These are phyloP conservation scores for Proliferodiscus dingleyae DNA, from an alignment of 2,329 filamentous ascomycete species.

Conservation along the genomic window DNA sequence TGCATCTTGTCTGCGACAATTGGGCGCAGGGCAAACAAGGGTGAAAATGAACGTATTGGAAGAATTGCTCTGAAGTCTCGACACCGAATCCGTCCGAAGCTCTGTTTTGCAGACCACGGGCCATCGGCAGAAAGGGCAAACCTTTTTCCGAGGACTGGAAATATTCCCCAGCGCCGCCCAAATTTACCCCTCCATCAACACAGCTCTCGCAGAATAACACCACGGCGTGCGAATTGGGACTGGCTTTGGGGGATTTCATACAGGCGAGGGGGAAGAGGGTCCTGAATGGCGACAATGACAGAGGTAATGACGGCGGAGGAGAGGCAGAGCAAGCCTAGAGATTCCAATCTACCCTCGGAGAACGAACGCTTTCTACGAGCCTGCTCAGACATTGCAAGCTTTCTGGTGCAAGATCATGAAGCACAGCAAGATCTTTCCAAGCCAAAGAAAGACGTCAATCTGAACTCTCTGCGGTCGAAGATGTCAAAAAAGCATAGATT, in stretches of 20 bases:
- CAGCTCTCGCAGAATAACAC: not conserved
- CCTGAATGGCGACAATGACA: constrained; percentile 48
- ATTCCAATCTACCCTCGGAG: constrained; percentile 74
- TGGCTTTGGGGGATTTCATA: not conserved
- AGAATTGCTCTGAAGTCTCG: no score
- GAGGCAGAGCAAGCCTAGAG: constrained; percentile 57
- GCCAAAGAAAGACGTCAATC: constrained; percentile 80
- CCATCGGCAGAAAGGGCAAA: not conserved
- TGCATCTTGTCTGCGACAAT: constrained; percentile 61
- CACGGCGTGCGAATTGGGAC: not conserved
- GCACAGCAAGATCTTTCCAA: constrained; percentile 67
- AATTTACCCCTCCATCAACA: not conserved
- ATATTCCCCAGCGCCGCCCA: not conserved
- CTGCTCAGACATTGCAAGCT: constrained; percentile 92
- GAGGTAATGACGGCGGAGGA: constrained; percentile 49
- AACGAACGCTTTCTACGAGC: constrained; percentile 92
- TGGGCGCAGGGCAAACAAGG: constrained; percentile 23
- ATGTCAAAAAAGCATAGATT: constrained; percentile 91
- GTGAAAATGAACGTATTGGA: constrained; percentile 10
- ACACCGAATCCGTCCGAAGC: not conserved
- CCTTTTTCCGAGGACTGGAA: not conserved
- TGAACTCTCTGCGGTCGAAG: constrained; percentile 82
- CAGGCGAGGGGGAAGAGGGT: not conserved
- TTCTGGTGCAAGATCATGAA: constrained; percentile 91
- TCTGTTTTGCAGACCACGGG: constrained; percentile 3